Conservation (phyloP, 164 flowering plant species). For the Stephania cephalantha region DNA sequence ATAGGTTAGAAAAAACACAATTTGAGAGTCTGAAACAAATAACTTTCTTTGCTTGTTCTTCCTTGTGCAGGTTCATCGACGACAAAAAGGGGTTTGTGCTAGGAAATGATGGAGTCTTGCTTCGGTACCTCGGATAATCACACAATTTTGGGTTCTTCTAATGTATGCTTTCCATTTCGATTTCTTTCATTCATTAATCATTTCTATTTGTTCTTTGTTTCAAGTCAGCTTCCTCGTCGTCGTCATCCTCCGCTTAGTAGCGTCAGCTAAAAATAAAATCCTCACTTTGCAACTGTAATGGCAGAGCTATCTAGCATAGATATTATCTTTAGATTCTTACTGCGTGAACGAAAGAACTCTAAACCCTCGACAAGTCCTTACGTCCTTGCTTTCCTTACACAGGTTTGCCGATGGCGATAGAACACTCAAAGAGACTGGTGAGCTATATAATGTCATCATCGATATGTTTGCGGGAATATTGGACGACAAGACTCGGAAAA, state of each 20-base stretch:
- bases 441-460: background rate
- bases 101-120: slow-evolving; percentile 94
- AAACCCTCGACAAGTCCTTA: background rate
- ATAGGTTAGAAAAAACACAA: background rate
- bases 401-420: background rate
- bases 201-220: background rate
- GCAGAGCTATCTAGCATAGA: background rate
- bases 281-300: background rate
- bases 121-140: slow-evolving; percentile 69
- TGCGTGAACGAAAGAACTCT: background rate
- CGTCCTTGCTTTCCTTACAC: background rate
- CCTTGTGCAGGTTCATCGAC: slow-evolving; percentile 66
- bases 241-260: background rate
- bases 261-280: background rate
- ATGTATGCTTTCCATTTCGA: background rate
- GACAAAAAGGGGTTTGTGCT: slow-evolving; percentile 81
- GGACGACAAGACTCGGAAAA: background rate
- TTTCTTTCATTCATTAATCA: background rate
- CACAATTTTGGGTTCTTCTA: slow-evolving; percentile 1
- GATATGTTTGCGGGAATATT: background rate
- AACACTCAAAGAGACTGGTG: background rate
- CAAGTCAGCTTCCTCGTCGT: too few relatives aligned
- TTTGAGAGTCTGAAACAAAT: background rate
- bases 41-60: background rate
- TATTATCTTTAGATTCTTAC: background rate